These are phyloP conservation scores for Fusarium miscanthi DNA, from an alignment of 2,329 filamentous ascomycete species.

Conservation along the genomic window DNA sequence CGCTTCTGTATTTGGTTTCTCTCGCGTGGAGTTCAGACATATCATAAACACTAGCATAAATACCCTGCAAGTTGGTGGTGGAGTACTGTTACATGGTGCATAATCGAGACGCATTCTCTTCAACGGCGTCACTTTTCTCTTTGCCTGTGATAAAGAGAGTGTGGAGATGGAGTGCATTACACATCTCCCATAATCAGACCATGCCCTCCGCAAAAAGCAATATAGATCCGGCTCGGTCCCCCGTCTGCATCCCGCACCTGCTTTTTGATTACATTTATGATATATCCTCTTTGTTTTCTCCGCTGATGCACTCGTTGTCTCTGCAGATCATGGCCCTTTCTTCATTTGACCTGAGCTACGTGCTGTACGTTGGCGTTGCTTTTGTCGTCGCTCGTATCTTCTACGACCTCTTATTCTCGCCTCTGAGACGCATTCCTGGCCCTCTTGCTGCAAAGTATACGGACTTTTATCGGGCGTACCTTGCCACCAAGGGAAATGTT, in stretches of 20 bases:
- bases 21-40: neutral
- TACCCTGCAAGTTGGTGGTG: neutral
- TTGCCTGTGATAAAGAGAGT: neutral
- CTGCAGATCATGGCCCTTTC: conserved; percentile 26
- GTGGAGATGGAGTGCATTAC: neutral
- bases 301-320: neutral
- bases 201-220: conserved; percentile 11
- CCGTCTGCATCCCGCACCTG: neutral
- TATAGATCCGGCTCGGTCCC: conserved; percentile 2
- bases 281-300: conserved; percentile 1
- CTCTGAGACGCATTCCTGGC: conserved; percentile 26
- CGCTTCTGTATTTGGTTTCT: neutral
- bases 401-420: conserved; percentile 28
- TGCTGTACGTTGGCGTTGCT: conserved; percentile 10
- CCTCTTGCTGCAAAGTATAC: conserved; percentile 23
- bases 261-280: conserved; percentile 8
- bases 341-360: neutral
- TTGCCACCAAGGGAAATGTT: conserved; percentile 23
- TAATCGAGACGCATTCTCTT: neutral
- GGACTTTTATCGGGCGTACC: conserved; percentile 30
- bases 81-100: conserved; percentile 4
- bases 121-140: neutral
- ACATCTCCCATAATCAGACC: neutral
- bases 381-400: conserved; percentile 9
- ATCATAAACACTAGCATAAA: conserved; percentile 5